Base-by-base conservation (phyloP, 495 filamentous ascomycete species). In the Xylaria grammica region DNA sequence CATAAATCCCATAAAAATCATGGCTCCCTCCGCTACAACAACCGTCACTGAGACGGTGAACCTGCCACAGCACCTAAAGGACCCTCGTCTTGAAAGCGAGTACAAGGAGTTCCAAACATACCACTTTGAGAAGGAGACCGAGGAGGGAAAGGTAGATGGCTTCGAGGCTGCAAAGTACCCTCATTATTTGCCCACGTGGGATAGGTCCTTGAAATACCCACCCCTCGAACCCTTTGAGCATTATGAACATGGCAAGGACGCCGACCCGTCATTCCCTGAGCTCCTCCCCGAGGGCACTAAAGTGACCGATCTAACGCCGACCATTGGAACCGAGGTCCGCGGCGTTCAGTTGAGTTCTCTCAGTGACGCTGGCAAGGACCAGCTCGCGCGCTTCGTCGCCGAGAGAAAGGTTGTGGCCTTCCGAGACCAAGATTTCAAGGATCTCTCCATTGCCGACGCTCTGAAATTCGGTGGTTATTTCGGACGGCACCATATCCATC, bases 401-500 rank as follows among this genome's bases (percentile, higher is more conserved):
- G 85, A 93, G 76, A 83, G 89, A 61, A 93, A 92, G 69, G 90
- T 94, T 0, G 87, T 94, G 20, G 91, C 86, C 3, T 94, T 96
- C 82, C 82, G 89, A 27, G 84, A 88, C 71, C 91, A 95, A 71
- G 89, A 93, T 68, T 87, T 96, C 64, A 88, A 88, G 53, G 84
- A 91, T 65, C 75, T 94, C n/a, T 80, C 89, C 4, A 92, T 94
- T 63, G 74, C 82, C 36, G 78, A 90, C 15, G 89, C 88, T 5
- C 78, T 92, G 5, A 83, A 90, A n/a, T 91, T 87, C 65, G 90
- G 87, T 36, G 79, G 80, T 9, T 92, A 95, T 73, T 96, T 94
- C 74, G 91, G 92, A 29, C 87, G 89, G 32, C 88, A 89, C 66
- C 91, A 96, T 78, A 92, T 95, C 72, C 91, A 95, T 70, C 92